phyloP scores from a whole-genome alignment of 2,329 filamentous ascomycete genomes.

The Alternaria dauci region DNA sequence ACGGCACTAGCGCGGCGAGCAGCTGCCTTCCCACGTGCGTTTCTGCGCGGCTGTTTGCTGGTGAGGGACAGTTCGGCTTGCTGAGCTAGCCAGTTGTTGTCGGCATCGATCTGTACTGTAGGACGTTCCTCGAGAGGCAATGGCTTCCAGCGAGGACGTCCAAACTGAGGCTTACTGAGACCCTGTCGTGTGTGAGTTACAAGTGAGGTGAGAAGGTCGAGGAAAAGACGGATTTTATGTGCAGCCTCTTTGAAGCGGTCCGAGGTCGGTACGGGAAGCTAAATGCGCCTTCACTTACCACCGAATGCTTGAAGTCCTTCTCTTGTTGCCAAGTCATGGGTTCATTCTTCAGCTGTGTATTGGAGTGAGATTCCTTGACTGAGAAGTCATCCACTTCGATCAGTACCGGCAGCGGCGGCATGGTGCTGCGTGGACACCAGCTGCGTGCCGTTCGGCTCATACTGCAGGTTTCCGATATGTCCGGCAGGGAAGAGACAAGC shows the following conservation, averaged over 20 bases:
- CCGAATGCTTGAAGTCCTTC: conserved; percentile 12
- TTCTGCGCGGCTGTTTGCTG: neutral
- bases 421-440: conserved; percentile 7
- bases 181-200: conserved; percentile 21
- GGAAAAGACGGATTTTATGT: neutral
- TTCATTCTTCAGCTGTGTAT: conserved; percentile 3
- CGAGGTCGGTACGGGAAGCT: neutral
- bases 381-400: neutral
- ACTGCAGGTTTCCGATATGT: conserved; percentile 1
- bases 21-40: conserved; percentile 11
- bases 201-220: neutral
- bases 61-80: conserved; percentile 7
- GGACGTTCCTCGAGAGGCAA: neutral
- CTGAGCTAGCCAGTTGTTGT: conserved; percentile 7
- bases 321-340: conserved; percentile 33
- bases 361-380: neutral
- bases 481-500: neutral
- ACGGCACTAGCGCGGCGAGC: conserved; percentile 2
- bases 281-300: conserved; percentile 25
- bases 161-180: conserved; percentile 3
- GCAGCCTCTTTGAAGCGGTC: neutral
- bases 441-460: conserved; percentile 9
- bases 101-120: neutral
- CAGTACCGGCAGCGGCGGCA: neutral
- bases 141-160: conserved; percentile 10